Evolutionary conservation across 1,139 yeast genomes (phyloP).

Genomic region (Saccharomyces hybrid): DNA sequence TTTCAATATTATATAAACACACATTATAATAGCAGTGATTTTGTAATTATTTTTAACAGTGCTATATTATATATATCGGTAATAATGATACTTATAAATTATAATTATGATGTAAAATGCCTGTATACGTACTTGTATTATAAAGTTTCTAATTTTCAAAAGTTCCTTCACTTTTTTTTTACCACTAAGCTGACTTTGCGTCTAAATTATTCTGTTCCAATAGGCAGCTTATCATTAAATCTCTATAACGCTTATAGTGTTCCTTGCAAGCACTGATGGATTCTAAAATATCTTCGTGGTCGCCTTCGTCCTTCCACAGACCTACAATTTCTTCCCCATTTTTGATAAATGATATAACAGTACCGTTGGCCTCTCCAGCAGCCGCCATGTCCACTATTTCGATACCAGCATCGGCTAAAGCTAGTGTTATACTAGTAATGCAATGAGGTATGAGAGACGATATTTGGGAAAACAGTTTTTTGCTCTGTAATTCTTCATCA

Average conservation of each 20-base stretch:
- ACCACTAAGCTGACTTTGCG: background rate
- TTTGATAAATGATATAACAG: slow-evolving; percentile 32
- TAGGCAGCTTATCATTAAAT: slow-evolving; percentile 14
- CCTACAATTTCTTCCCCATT: slow-evolving; percentile 33
- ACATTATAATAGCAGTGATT: too few species aligned
- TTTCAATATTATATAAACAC: too few species aligned
- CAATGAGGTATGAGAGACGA: slow-evolving; percentile 23
- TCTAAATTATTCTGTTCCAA: background rate
- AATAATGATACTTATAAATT: background rate
- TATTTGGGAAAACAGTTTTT: slow-evolving; percentile 4
- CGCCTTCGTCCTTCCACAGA: slow-evolving; percentile 29
- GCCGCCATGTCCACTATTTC: slow-evolving; percentile 73
- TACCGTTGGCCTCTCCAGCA: slow-evolving; percentile 46
- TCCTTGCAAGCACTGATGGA: slow-evolving; percentile 19
- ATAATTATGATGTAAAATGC: background rate
- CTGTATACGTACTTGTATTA: background rate
- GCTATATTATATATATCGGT: background rate
- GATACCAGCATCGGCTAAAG: slow-evolving; percentile 76
- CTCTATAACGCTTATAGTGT: slow-evolving; percentile 18
- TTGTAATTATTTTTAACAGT: too few species aligned
- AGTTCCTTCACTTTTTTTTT: background rate
- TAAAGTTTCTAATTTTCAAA: background rate
- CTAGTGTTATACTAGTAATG: slow-evolving; percentile 55
- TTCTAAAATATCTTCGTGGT: slow-evolving; percentile 12
- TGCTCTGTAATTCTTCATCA: background rate